These are phyloP conservation scores for Euphorbia celastroides DNA, from an alignment of 441 rosid species.

Conservation along the genomic window DNA sequence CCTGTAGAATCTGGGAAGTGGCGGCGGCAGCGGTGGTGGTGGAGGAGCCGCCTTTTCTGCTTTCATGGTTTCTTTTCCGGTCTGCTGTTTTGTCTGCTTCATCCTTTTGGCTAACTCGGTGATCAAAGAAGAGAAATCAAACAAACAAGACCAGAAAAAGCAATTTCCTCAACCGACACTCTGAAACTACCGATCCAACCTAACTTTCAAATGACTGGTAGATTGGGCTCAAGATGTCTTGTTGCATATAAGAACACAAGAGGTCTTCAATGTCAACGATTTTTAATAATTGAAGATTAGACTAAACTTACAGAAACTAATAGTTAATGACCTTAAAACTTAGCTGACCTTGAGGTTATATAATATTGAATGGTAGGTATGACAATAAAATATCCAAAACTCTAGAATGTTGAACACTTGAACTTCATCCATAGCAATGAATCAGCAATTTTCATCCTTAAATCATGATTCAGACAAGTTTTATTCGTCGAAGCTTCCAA, in stretches of 20 bases:
- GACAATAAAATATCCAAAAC: constrained; percentile 10
- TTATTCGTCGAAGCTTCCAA: too few relatives aligned
- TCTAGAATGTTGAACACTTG: neutral
- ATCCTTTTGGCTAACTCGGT: constrained; percentile 21
- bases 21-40: constrained; percentile 50
- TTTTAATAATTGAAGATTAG: neutral
- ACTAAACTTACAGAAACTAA: neutral
- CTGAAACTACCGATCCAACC: constrained; percentile 45
- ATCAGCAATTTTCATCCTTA: too few relatives aligned
- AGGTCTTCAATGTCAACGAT: neutral
- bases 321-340: neutral
- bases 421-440: too few relatives aligned
- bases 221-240: constrained; percentile 9
- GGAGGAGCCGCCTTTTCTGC: constrained; percentile 19
- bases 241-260: neutral
- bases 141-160: neutral
- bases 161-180: constrained; percentile 26
- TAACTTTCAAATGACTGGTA: constrained; percentile 34
- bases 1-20: constrained; percentile 38
- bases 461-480: too few relatives aligned
- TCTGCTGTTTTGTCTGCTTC: constrained; percentile 35
- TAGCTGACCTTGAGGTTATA: neutral
- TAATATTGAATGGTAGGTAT: constrained; percentile 38
- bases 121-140: constrained; percentile 15
- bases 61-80: constrained; percentile 21